A percentile compares a stretch with the other conserved stretches of the same genome.
Conservation (phyloP, 768 basidiomycete species). For the Clavulina sp. region DNA sequence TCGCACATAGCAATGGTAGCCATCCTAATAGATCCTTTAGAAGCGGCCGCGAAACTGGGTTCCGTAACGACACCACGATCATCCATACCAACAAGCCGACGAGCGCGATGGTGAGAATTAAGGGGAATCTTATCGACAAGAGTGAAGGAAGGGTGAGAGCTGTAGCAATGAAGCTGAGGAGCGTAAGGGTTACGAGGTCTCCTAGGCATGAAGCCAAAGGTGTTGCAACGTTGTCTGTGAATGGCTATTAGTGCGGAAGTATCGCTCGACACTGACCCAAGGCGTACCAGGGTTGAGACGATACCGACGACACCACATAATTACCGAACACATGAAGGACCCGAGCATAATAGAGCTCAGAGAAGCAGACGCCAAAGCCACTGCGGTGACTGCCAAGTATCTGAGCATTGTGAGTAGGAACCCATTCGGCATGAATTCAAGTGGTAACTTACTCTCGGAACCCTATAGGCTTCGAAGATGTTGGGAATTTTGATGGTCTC, state of each 20-base stretch:
- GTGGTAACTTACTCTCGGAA: conserved; percentile 7
- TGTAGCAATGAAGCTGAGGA: conserved; percentile 60
- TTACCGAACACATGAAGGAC: conserved; percentile 77
- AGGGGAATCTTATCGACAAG: conserved; percentile 21
- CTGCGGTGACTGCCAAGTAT: conserved; percentile 57
- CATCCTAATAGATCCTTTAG: conserved; percentile 78
- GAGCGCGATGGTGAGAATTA: conserved; percentile 15
- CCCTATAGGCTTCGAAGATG: no score
- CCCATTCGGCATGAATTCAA: conserved; percentile 10
- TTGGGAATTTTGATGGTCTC: no score
- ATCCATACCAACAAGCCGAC: conserved; percentile 25
- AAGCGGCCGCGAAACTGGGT: conserved; percentile 34
- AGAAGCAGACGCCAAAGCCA: conserved; percentile 66
- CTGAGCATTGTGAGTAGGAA: conserved; percentile 24
- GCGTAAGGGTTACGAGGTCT: conserved; percentile 75
- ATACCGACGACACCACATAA: conserved; percentile 57
- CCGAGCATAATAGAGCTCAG: conserved; percentile 66
- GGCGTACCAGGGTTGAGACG: conserved; percentile 67
- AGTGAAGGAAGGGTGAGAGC: conserved; percentile 54
- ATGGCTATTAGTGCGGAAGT: neutral
- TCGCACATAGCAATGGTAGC: conserved; percentile 78
- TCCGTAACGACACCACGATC: conserved; percentile 41
- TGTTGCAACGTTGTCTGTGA: conserved; percentile 82
- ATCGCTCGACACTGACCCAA: neutral
- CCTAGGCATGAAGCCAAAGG: conserved; percentile 87